phyloP scores from a whole-genome alignment of 169 alveolate genomes.

The Plasmodium chabaudi region DNA sequence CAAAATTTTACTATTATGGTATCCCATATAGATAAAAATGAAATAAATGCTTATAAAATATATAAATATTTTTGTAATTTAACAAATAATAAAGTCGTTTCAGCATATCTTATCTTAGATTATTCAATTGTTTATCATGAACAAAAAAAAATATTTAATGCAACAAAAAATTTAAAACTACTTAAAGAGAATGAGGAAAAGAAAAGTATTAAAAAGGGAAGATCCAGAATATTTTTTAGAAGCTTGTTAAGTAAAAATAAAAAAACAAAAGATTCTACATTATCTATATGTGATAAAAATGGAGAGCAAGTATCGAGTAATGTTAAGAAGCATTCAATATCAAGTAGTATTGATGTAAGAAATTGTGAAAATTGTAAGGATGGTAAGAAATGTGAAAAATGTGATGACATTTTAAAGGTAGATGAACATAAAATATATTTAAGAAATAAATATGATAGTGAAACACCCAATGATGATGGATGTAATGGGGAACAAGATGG shows the following conservation, averaged over 20 bases:
- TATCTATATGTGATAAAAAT: neutral
- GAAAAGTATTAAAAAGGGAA: conserved; percentile 36
- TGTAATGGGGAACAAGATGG: neutral
- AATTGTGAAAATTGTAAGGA: neutral
- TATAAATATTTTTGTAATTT: conserved; percentile 58
- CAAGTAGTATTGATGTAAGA: neutral
- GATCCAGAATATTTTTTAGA: neutral
- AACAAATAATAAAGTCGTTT: conserved; percentile 73
- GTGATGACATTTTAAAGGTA: neutral
- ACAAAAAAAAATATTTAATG: conserved; percentile 68
- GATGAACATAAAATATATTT: neutral
- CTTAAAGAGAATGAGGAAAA: conserved; percentile 73
- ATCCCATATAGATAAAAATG: conserved; percentile 58
- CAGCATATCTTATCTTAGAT: conserved; percentile 64
- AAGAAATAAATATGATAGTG: neutral
- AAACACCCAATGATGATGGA: neutral
- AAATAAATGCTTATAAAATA: conserved; percentile 68
- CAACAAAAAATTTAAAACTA: conserved; percentile 62
- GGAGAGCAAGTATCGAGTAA: neutral
- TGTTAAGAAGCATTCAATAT: too few species aligned
- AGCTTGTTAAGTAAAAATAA: neutral
- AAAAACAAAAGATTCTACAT: neutral
- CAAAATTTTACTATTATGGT: conserved; percentile 77
- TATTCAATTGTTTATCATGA: conserved; percentile 58
- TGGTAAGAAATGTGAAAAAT: neutral